phyloP scores from a whole-genome alignment of 345 rosid genomes.

The Anastatica hierochuntica region DNA sequence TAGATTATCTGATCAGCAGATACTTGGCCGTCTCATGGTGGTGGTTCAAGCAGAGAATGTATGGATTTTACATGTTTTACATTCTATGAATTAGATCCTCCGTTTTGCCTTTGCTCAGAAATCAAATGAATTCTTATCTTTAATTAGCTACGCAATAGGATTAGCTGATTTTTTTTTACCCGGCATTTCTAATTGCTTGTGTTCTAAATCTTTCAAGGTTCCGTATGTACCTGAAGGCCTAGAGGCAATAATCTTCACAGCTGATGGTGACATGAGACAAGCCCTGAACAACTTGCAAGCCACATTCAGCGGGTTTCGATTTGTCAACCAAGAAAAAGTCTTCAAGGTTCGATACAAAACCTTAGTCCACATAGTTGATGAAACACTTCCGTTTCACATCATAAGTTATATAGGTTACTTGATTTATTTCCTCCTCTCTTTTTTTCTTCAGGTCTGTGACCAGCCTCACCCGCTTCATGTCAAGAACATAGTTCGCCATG shows the following conservation, averaged over 20 bases:
- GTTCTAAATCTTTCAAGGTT: conserved; percentile 44
- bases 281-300: conserved; percentile 97
- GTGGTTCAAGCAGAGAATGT: conserved; percentile 83
- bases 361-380: neutral
- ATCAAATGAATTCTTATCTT: too few species aligned
- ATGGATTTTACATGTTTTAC: too few species aligned
- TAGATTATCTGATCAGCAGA: conserved; percentile 84
- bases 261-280: conserved; percentile 99
- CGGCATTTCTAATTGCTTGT: neutral
- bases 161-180: too few species aligned
- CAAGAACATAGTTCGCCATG: conserved; percentile 75
- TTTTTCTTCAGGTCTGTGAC: conserved; percentile 80
- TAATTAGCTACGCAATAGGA: too few species aligned
- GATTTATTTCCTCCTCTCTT: neutral
- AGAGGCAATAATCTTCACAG: conserved; percentile 96
- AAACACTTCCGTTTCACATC: neutral
- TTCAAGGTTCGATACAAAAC: conserved; percentile 54
- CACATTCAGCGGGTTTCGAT: conserved; percentile 79
- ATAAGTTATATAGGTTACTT: too few species aligned
- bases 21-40: conserved; percentile 87
- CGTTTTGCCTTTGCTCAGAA: too few species aligned
- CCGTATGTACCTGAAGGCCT: conserved; percentile 93
- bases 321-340: conserved; percentile 91
- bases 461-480: conserved; percentile 97
- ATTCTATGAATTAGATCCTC: too few species aligned